phyloP scores from a whole-genome alignment of 176 grass and related monocot species.

The Carex scoparia region DNA sequence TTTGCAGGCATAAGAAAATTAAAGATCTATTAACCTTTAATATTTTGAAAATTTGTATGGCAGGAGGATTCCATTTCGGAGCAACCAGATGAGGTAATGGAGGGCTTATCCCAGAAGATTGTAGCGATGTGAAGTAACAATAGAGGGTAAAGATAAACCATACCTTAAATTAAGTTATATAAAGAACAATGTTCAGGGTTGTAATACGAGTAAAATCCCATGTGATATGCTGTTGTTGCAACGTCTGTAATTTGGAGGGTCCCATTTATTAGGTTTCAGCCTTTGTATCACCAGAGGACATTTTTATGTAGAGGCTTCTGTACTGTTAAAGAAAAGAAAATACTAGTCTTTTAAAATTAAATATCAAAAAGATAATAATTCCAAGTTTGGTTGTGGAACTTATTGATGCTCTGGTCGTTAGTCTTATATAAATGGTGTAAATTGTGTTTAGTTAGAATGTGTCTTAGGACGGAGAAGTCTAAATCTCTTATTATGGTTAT shows the following conservation, averaged over 20 bases:
- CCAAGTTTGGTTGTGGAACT: background rate
- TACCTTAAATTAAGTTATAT: background rate
- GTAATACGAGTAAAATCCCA: background rate
- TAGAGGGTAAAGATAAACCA: background rate
- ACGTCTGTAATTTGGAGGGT: background rate
- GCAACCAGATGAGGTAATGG: constrained; percentile 36
- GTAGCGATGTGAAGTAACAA: constrained; percentile 14
- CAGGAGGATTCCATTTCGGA: constrained; percentile 58
- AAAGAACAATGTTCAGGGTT: background rate
- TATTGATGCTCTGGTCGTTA: background rate
- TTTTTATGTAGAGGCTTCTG: constrained; percentile 1
- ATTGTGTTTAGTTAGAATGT: background rate
- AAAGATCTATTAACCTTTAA: constrained; percentile 1
- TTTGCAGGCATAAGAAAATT: constrained; percentile 13
- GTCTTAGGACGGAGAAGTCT: background rate
- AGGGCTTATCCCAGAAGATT: constrained; percentile 53
- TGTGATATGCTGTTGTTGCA: constrained; percentile 8
- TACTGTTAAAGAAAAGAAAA: constrained; percentile 11
- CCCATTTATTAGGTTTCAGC: background rate
- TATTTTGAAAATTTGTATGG: constrained; percentile 17
- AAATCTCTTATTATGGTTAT: too few species aligned
- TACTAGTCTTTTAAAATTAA: background rate
- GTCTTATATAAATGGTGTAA: background rate
- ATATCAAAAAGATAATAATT: background rate
- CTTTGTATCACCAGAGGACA: background rate